phyloP scores from a whole-genome alignment of 1,139 yeast genomes.

The Yamadazyma spencermartinsiae region DNA sequence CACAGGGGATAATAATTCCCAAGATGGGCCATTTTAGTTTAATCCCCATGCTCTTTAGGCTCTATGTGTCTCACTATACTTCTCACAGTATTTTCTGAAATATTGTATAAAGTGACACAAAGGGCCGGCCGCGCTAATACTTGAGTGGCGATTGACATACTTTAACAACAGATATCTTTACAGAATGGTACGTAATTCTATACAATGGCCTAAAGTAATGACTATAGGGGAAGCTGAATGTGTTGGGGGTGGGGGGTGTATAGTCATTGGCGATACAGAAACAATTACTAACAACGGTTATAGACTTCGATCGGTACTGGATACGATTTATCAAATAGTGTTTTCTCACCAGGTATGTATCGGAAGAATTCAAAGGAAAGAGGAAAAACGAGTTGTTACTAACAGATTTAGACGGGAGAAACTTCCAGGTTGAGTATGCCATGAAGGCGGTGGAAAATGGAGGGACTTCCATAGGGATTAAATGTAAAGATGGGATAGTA shows the following conservation, averaged over 20 bases:
- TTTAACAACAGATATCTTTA: not conserved
- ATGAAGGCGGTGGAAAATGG: slow-evolving; percentile 97
- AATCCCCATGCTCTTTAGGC: slow-evolving; percentile 27
- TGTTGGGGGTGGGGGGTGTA: not conserved
- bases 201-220: too few species aligned
- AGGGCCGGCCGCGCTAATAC: not conserved
- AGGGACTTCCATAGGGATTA: slow-evolving; percentile 91
- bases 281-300: slow-evolving; percentile 17
- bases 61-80: not conserved
- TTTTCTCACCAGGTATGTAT: slow-evolving; percentile 51
- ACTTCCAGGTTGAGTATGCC: slow-evolving; percentile 98
- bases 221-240: too few species aligned
- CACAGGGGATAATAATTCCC: slow-evolving; percentile 65
- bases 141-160: slow-evolving; percentile 12
- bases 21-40: slow-evolving; percentile 52
- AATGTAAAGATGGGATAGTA: slow-evolving; percentile 89
- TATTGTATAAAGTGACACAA: slow-evolving; percentile 2
- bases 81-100: too few species aligned
- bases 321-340: slow-evolving; percentile 93
- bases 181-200: slow-evolving; percentile 17
- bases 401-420: slow-evolving; percentile 71
- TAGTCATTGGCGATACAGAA: too few species aligned
- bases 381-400: too few species aligned
- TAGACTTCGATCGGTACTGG: slow-evolving; percentile 94
- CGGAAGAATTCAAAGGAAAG: too few species aligned